Conservation (phyloP, 352 stramenopile species). For the Globisporangium camurandrum region DNA sequence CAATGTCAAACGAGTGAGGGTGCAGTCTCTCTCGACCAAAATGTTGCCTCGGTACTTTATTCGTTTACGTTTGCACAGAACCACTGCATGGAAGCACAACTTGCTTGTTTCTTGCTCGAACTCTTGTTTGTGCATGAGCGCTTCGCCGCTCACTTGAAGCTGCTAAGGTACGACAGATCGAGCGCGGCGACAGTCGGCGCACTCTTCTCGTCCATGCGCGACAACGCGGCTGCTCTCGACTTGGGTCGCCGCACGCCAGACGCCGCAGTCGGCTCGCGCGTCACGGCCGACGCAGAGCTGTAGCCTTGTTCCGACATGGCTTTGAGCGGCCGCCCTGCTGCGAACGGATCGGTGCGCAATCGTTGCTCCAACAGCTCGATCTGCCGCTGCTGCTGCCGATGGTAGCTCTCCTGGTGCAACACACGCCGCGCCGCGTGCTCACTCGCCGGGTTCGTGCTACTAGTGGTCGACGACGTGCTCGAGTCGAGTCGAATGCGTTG, state of each 20-base stretch:
- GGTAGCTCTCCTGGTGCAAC: neutral
- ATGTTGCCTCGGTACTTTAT: no score
- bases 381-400: neutral
- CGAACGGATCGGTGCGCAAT: slow-evolving; percentile 4
- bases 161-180: slow-evolving; percentile 20
- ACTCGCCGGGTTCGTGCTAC: no score
- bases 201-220: no score
- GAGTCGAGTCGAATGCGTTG: slow-evolving; percentile 5
- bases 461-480: no score
- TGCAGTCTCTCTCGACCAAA: no score
- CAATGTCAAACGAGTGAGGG: no score
- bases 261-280: neutral
- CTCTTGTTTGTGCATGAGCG: neutral
- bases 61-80: no score
- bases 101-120: neutral
- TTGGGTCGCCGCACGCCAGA: neutral
- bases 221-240: no score
- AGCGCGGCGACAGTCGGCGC: neutral
- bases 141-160: slow-evolving; percentile 16
- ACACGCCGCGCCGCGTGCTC: neutral
- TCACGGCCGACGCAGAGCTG: no score
- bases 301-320: slow-evolving; percentile 8
- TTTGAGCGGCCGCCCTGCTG: slow-evolving; percentile 1
- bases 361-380: neutral
- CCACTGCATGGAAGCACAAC: no score